phyloP scores from a whole-genome alignment of 768 basidiomycete species.

The Cystofilobasidium capitatum region DNA sequence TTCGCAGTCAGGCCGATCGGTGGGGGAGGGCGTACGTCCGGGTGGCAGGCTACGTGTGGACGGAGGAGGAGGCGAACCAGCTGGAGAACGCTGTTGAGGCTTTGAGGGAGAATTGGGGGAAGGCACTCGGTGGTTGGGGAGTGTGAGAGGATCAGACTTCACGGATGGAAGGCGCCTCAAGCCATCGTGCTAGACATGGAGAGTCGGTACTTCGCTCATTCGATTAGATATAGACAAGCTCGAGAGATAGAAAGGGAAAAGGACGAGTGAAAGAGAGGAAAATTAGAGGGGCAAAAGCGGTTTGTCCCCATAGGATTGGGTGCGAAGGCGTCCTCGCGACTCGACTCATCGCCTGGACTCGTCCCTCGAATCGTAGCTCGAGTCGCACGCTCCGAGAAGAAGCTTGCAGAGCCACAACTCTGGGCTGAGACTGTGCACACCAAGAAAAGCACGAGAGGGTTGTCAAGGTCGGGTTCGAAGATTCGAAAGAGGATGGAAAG shows the following conservation, averaged over 20 bases:
- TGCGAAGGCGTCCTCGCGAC: too few relatives aligned
- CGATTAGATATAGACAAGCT: not conserved
- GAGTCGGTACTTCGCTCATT: not conserved
- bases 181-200: not conserved
- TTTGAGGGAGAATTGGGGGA: constrained; percentile 21
- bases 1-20: constrained; percentile 22
- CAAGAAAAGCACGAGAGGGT: not conserved
- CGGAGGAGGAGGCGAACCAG: constrained; percentile 35
- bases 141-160: too few relatives aligned
- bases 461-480: too few relatives aligned
- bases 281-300: too few relatives aligned
- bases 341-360: not conserved
- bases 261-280: not conserved
- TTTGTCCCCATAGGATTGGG: too few relatives aligned
- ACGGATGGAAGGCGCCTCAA: not conserved
- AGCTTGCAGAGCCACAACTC: constrained; percentile 24
- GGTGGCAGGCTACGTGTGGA: constrained; percentile 31
- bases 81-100: constrained; percentile 28
- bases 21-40: constrained; percentile 22
- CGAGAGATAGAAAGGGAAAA: not conserved
- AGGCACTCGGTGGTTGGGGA: constrained; percentile 10
- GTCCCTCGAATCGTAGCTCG: constrained; percentile 14
- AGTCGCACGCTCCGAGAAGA: constrained; percentile 1
- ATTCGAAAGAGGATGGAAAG: not conserved
- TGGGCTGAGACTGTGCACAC: constrained; percentile 8